Percentiles rank a stretch among this genome's conserved stretches.
These are phyloP conservation scores for Eucalyptus viminalis DNA, from an alignment of 345 rosid species.

Conservation along the genomic window DNA sequence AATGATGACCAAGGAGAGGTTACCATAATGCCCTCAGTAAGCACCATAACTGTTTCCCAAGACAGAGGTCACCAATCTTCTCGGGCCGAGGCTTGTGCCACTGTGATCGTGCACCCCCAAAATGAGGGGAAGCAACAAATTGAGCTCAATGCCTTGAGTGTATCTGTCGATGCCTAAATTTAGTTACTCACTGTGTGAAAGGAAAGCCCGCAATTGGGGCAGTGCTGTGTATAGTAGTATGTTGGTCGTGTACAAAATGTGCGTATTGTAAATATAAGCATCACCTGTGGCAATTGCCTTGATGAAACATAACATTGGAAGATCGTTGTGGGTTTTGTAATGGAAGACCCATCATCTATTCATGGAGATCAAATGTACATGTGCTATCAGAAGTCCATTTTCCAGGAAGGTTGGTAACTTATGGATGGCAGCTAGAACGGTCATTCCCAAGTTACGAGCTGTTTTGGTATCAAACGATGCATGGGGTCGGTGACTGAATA, in stretches of 20 bases:
- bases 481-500: neutral
- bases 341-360: neutral
- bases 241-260: neutral
- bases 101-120: conserved; percentile 34
- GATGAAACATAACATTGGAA: neutral
- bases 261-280: neutral
- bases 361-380: neutral
- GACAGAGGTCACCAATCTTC: conserved; percentile 12
- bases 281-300: neutral
- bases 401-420: neutral
- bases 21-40: conserved; percentile 10
- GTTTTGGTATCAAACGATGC: neutral
- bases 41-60: conserved; percentile 49
- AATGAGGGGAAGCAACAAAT: conserved; percentile 58
- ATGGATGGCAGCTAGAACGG: neutral
- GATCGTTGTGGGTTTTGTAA: neutral
- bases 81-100: conserved; percentile 53
- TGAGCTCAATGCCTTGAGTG: conserved; percentile 62
- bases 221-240: neutral
- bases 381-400: neutral
- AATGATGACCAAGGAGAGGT: neutral
- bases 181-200: neutral
- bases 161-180: conserved; percentile 46
- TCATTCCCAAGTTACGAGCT: neutral
- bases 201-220: neutral